A percentile compares a stretch with the other conserved stretches of the same genome.
Conservation (phyloP, 2,329 filamentous ascomycete genomes). For the Paecilomyces dactylethromorphus region DNA sequence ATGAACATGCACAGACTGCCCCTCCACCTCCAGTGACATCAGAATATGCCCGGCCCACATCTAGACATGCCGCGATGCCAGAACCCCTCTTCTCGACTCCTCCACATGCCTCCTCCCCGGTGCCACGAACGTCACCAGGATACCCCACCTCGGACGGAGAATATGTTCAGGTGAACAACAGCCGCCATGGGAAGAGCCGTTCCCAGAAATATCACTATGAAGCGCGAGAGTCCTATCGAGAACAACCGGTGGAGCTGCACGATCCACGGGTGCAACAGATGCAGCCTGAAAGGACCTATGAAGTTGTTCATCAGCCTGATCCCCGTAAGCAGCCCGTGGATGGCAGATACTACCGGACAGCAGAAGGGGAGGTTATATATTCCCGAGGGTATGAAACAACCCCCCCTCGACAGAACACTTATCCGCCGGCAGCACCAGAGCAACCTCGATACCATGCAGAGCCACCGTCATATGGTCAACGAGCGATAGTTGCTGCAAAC, state of each 20-base stretch:
- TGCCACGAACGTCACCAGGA: constrained; percentile 11
- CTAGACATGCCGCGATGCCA: constrained; percentile 14
- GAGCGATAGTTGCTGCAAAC: constrained; percentile 13
- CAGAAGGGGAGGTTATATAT: not conserved
- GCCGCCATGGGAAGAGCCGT: constrained; percentile 9
- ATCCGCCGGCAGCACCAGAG: constrained; percentile 14
- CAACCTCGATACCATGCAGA: constrained; percentile 19
- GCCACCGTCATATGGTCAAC: constrained; percentile 12
- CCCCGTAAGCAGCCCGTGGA: not conserved
- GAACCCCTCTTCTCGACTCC: constrained; percentile 8
- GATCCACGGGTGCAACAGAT: constrained; percentile 16
- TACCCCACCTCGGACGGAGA: constrained; percentile 27
- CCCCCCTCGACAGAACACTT: constrained; percentile 10
- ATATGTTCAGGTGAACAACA: constrained; percentile 17
- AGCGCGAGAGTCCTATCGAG: constrained; percentile 12
- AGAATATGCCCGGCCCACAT: constrained; percentile 16
- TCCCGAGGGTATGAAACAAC: constrained; percentile 5
- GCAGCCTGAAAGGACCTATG: constrained; percentile 14
- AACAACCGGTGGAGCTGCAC: constrained; percentile 12
- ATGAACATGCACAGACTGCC: constrained; percentile 14
- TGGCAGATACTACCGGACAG: not conserved
- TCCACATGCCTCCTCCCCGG: constrained; percentile 12
- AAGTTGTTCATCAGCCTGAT: constrained; percentile 11
- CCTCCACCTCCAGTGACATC: constrained; percentile 15
- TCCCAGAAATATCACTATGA: constrained; percentile 14